Evolutionary conservation across 179 eudicot genomes (phyloP).

Genomic region (Amaranthus tricolor): DNA sequence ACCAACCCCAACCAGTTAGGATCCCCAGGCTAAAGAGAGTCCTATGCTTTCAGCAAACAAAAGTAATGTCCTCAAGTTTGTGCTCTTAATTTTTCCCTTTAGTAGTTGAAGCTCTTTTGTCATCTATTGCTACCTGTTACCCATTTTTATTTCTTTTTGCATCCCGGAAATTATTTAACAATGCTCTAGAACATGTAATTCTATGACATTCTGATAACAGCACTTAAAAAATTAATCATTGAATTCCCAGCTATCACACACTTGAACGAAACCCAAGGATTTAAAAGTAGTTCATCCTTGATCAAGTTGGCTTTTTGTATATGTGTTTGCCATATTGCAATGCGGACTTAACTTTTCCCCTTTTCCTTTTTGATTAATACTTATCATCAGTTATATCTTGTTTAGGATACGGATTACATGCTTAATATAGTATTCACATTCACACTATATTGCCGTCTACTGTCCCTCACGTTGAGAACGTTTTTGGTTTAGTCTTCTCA

Average conservation of each 20-base stretch:
- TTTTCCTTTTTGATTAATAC: constrained; percentile 14
- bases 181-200: constrained; percentile 32
- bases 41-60: constrained; percentile 20
- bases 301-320: constrained; percentile 54
- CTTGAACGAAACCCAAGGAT: constrained; percentile 53
- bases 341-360: constrained; percentile 10
- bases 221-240: constrained; percentile 48
- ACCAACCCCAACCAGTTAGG: constrained; percentile 16
- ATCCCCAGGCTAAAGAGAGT: constrained; percentile 23
- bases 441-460: too few relatives aligned
- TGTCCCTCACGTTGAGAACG: too few relatives aligned
- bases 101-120: constrained; percentile 34
- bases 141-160: constrained; percentile 32
- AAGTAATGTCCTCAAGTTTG: constrained; percentile 16
- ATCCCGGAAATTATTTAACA: constrained; percentile 16
- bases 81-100: constrained; percentile 16
- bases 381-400: constrained; percentile 16
- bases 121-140: constrained; percentile 26
- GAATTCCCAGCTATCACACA: constrained; percentile 27
- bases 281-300: constrained; percentile 36
- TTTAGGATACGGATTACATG: constrained; percentile 23
- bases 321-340: constrained; percentile 33
- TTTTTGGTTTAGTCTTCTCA: too few relatives aligned
- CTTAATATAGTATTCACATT: constrained; percentile 15
- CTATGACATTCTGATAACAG: constrained; percentile 41